phyloP scores from a whole-genome alignment of 2,329 filamentous ascomycete genomes.

The Bipolaris gigantea region DNA sequence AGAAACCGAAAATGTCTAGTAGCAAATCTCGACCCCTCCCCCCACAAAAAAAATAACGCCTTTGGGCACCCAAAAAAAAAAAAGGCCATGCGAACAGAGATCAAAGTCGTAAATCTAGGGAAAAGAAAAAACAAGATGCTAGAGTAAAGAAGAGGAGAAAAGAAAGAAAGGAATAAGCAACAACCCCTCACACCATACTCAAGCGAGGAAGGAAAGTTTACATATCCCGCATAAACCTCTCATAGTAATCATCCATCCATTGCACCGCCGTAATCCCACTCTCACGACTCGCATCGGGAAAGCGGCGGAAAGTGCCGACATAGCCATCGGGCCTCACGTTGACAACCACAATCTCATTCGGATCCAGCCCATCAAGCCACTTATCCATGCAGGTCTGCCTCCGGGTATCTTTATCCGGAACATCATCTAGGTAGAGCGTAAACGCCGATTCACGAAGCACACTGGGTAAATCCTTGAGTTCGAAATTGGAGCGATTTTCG shows the following conservation, averaged over 20 bases:
- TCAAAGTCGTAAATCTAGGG: no score
- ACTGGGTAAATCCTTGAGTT: conserved; percentile 65
- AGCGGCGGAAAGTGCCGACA: conserved; percentile 63
- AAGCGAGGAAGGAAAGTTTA: conserved; percentile 7
- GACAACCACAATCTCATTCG: conserved; percentile 63
- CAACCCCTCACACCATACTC: no score
- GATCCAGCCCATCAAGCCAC: conserved; percentile 65
- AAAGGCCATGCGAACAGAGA: no score
- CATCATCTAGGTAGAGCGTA: conserved; percentile 72
- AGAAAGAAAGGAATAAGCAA: no score
- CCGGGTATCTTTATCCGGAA: conserved; percentile 59
- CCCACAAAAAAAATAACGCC: no score
- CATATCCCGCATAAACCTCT: conserved; percentile 47
- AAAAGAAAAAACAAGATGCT: no score
- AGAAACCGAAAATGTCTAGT: no score
- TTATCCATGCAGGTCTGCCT: conserved; percentile 62
- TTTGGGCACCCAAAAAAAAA: no score
- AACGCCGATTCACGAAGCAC: conserved; percentile 67
- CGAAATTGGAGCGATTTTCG: conserved; percentile 64
- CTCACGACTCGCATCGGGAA: conserved; percentile 33
- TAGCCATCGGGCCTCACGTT: conserved; percentile 76
- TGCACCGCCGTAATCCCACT: conserved; percentile 40
- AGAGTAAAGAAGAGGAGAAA: no score
- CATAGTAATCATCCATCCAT: conserved; percentile 58
- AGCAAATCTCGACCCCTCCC: no score